Base-by-base conservation (phyloP, 108 stramenopile genomes). In the Conticribra guillardii region DNA sequence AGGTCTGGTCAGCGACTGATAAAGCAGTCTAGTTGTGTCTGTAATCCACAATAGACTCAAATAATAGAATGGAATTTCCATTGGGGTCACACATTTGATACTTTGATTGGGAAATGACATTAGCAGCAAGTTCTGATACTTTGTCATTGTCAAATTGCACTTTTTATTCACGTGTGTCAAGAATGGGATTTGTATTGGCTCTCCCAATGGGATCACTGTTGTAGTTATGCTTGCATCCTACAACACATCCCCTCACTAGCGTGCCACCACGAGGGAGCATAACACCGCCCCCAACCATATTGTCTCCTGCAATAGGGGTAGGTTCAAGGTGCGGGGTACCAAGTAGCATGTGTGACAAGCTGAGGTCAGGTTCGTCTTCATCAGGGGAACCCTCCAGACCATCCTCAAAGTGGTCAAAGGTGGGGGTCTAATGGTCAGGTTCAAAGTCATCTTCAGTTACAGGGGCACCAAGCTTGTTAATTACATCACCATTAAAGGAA, bases 201-300 rank as follows among this genome's bases (percentile, higher is more conserved):
- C 15, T 19, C 8, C 80, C 81, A 47, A 82, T 37, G 2, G 79
- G 76, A 19, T n/a, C n/a, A n/a, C n/a, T n/a, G n/a, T n/a, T n/a
- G n/a, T n/a, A n/a, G n/a, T n/a, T n/a, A n/a, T n/a, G 59, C 52
- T 84, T 84, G 0, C 73, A 60, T 28, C 49, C 14, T 0, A 18
- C 30, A 22, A 87, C 79, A 11, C 52, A 71, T 57, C 70, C 82
- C 22, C 27, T 58, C 11, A 34, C 9, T n/a, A n/a, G n/a, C n/a
- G n/a, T n/a, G n/a, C n/a, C n/a, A n/a, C n/a, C n/a, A n/a, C 47
- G 17, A 2, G 82, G 80, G 2, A 86, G 1, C 8, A 37, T n/a
- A 1, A 80, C 68, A 17, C 73, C 64, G 17, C 54, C 58, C 23
- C 54, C 46, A 16, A 85, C 18, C 27, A 70, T 69, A 14, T 58